A percentile compares a stretch with the other conserved stretches of the same genome.
Evolutionary conservation across 192 early-diverging fungal genomes (phyloP).

Genomic region (Gigaspora rosea): DNA sequence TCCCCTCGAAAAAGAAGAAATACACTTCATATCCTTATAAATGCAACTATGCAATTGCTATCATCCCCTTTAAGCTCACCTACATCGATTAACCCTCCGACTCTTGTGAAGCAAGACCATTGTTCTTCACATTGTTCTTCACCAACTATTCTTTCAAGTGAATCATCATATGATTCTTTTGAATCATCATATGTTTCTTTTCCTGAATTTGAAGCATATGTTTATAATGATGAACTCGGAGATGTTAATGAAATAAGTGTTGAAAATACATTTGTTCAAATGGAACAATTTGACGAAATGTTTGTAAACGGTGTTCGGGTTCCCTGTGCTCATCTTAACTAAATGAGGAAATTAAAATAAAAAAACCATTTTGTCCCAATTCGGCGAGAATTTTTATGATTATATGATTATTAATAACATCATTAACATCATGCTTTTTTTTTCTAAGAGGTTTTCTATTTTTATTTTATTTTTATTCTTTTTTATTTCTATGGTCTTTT

Average conservation of each 20-base stretch:
- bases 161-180: slow-evolving; percentile 6
- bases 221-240: too few species aligned
- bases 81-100: background rate
- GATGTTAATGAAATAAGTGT: background rate
- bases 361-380: too few species aligned
- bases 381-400: too few species aligned
- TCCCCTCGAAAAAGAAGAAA: background rate
- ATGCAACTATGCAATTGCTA: slow-evolving; percentile 16
- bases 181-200: slow-evolving; percentile 16
- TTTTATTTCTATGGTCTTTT: too few species aligned
- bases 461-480: too few species aligned
- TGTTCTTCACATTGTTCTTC: background rate
- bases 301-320: slow-evolving; percentile 6
- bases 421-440: too few species aligned
- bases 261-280: slow-evolving; percentile 17
- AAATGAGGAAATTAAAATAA: too few species aligned
- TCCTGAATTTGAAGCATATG: slow-evolving; percentile 12
- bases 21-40: slow-evolving; percentile 1
- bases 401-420: too few species aligned
- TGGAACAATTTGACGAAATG: slow-evolving; percentile 23
- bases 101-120: background rate
- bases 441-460: too few species aligned
- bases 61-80: slow-evolving; percentile 12
- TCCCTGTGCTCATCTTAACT: background rate
- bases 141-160: background rate